Conservation (phyloP, 495 filamentous ascomycete species). For the Penicillium alfredii region DNA sequence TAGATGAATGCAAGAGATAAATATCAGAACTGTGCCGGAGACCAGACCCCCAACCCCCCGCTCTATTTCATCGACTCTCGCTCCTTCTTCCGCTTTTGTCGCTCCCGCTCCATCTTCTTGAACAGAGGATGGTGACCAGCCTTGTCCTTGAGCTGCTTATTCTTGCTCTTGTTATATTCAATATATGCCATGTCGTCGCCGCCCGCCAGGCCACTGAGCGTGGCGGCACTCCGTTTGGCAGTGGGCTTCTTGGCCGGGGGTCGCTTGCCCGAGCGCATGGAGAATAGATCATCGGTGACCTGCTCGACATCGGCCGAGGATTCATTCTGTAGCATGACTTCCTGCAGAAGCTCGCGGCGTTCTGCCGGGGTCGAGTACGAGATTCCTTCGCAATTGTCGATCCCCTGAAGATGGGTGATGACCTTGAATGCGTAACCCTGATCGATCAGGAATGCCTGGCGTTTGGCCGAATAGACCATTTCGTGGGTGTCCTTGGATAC, state of each 20-base stretch:
- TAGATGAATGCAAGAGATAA: constrained; percentile 3
- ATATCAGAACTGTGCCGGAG: background rate
- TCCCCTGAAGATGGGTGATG: constrained; percentile 90
- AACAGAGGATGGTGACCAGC: constrained; percentile 58
- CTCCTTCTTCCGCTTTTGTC: constrained; percentile 55
- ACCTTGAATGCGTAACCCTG: constrained; percentile 99
- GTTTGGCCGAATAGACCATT: constrained; percentile 97
- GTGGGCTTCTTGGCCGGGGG: constrained; percentile 39
- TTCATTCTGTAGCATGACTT: constrained; percentile 89
- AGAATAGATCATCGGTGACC: constrained; percentile 79
- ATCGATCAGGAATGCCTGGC: constrained; percentile 96
- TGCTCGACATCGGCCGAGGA: constrained; percentile 69
- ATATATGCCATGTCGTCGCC: constrained; percentile 96
- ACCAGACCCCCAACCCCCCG: too few relatives aligned
- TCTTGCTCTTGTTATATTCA: constrained; percentile 70
- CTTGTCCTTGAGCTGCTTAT: constrained; percentile 78
- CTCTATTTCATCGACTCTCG: constrained; percentile 22
- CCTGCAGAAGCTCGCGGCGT: constrained; percentile 79
- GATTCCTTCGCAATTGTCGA: constrained; percentile 75
- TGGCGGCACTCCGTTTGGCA: constrained; percentile 75
- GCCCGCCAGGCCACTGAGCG: constrained; percentile 75
- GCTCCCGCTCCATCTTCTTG: constrained; percentile 75
- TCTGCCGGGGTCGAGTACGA: constrained; percentile 76
- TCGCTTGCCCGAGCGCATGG: constrained; percentile 45
- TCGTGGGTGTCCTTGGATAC: constrained; percentile 96